Conservation (phyloP, 2,329 filamentous ascomycete species). For the Amylocarpus encephaloides region DNA sequence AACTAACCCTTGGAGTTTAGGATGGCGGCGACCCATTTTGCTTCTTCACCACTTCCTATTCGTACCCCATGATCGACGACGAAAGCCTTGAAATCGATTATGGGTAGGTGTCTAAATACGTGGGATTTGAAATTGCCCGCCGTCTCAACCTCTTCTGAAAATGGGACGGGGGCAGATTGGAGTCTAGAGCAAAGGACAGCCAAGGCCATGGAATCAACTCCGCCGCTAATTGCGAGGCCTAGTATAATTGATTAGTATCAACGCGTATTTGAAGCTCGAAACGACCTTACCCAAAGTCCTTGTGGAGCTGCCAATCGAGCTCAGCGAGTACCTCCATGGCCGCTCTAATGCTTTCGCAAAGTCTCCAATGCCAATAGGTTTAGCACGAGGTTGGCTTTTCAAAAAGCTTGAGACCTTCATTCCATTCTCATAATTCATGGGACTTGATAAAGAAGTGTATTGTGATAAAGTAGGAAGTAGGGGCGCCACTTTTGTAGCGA, state of each 20-base stretch:
- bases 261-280: not conserved
- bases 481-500: too few species aligned
- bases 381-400: not conserved
- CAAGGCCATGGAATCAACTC: conserved; percentile 96
- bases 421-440: not conserved
- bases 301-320: not conserved
- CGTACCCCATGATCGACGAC: conserved; percentile 55
- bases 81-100: conserved; percentile 40
- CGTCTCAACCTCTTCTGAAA: not conserved
- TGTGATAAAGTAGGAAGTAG: too few species aligned
- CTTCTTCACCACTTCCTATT: conserved; percentile 46
- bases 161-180: conserved; percentile 12
- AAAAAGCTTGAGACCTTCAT: not conserved
- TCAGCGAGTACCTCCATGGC: not conserved
- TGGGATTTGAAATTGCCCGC: conserved; percentile 9
- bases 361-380: not conserved
- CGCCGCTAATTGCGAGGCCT: conserved; percentile 83
- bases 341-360: not conserved
- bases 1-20: conserved; percentile 21
- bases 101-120: conserved; percentile 38
- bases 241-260: not conserved
- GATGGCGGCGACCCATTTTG: conserved; percentile 38
- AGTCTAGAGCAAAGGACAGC: conserved; percentile 61
- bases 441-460: not conserved
- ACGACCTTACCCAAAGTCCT: not conserved